These are phyloP conservation scores for Taxillus chinensis DNA, from an alignment of 164 flowering plant genomes.

Conservation along the genomic window DNA sequence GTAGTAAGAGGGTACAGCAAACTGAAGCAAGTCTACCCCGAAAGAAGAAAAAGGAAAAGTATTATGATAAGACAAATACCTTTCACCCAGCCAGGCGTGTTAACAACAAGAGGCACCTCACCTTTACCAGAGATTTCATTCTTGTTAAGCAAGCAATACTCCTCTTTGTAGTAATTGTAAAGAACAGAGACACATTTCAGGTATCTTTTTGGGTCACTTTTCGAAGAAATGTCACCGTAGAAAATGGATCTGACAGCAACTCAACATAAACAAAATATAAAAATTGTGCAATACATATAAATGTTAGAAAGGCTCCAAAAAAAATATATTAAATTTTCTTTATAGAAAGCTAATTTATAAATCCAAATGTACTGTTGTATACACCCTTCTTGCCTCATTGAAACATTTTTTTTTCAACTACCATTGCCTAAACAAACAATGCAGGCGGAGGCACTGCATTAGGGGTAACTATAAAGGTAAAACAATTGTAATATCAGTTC, in stretches of 20 bases:
- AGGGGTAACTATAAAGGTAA: not conserved
- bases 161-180: slow-evolving; percentile 46
- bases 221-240: slow-evolving; percentile 86
- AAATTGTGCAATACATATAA: not conserved
- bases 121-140: slow-evolving; percentile 16
- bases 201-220: slow-evolving; percentile 70
- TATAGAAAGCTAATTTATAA: not conserved
- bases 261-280: not conserved
- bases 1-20: not conserved
- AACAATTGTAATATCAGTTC: no score
- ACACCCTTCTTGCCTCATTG: no score
- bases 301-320: not conserved
- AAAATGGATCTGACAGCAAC: slow-evolving; percentile 49
- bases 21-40: not conserved
- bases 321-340: not conserved
- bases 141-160: no score
- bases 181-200: slow-evolving; percentile 39
- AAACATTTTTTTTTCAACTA: no score
- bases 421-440: not conserved
- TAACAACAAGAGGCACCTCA: slow-evolving; percentile 68
- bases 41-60: not conserved
- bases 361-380: not conserved
- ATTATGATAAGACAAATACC: slow-evolving; percentile 27
- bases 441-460: not conserved
- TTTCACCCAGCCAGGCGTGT: slow-evolving; percentile 98